Conservation (phyloP, 2,329 filamentous ascomycete genomes). For the Fusarium sp. region DNA sequence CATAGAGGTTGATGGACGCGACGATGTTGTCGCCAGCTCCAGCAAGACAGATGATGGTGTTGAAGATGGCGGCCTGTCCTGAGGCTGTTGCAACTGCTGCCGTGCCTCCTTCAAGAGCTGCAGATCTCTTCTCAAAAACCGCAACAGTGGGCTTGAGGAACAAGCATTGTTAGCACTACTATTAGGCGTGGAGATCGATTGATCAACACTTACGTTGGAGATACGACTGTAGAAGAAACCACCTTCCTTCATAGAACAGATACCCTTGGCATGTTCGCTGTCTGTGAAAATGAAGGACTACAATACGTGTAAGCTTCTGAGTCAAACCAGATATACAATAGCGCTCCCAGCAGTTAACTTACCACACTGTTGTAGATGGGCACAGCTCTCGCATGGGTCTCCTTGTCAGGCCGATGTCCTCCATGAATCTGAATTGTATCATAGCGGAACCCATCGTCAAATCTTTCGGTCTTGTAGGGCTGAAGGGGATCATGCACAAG, state of each 20-base stretch:
- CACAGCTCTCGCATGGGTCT: conserved; percentile 6
- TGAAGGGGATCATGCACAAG: conserved; percentile 2
- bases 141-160: conserved; percentile 8
- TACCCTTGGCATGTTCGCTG: conserved; percentile 1
- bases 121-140: conserved; percentile 20
- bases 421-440: conserved; percentile 1
- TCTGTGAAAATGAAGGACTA: conserved; percentile 4
- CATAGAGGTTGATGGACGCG: conserved; percentile 4
- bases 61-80: conserved; percentile 12
- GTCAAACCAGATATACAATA: neutral
- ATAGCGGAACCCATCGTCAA: conserved; percentile 5
- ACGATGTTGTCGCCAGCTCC: conserved; percentile 14
- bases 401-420: neutral
- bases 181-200: no score
- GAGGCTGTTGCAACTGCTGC: conserved; percentile 5
- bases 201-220: no score
- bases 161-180: no score
- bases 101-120: neutral
- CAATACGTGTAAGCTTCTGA: neutral
- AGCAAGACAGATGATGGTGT: neutral
- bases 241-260: neutral
- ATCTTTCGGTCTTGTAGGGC: conserved; percentile 1
- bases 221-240: neutral
- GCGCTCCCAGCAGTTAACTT: neutral
- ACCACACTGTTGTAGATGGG: conserved; percentile 6